Base-by-base conservation (phyloP, 192 early-diverging fungal genomes). In the Spinellus fusiger region DNA sequence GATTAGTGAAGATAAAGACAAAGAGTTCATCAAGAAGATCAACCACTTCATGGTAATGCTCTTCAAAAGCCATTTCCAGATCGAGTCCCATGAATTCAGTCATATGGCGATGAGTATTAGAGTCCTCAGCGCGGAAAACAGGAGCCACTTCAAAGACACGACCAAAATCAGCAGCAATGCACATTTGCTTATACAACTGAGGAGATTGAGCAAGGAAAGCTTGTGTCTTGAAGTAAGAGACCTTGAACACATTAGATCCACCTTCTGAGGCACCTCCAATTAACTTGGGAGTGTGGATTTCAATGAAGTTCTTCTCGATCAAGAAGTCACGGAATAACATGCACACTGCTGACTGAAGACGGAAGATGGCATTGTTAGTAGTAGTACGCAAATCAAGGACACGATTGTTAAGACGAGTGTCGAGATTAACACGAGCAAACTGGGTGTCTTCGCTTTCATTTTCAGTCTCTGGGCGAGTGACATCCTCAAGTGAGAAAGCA, bases 121-220 rank as follows among this genome's bases (percentile, higher is more conserved):
- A 92, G 82, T 98, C 84, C 71, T 99, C 97, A 47, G 97, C 97
- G 69, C 97, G 93, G 89, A 99, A 99, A 46, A 99, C 97, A 6
- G 72, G 91, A 7, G 79, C 93, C 68, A 99, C 94, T 74, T 99
- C 97, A 69, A 90, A 99, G n/a, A 99, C 97, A 28, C 92, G 85
- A 64, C 92, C 95, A 71, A 97, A 95, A 74, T 98, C 97, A 51
- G 93, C 86, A 61, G 88, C 91, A 71, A 99, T 93, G 71, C 89
- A 90, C 92, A 96, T 96, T 76, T 99, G 97, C 86, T 99, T 99
- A 83, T 95, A 95, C 54, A 99, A 84, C 78, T 99, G 97, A 55
- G 97, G 97, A 18, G 94, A 97, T 71, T 99, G 97, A 26, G 97
- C 94, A 40, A 99, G 80, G 76, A 80, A 99, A 2, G 97, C 97